A percentile compares a stretch with the other conserved stretches of the same genome.
Evolutionary conservation across 805 yeast species (phyloP).

Genomic region (Hanseniaspora pseudoguilliermondii): DNA sequence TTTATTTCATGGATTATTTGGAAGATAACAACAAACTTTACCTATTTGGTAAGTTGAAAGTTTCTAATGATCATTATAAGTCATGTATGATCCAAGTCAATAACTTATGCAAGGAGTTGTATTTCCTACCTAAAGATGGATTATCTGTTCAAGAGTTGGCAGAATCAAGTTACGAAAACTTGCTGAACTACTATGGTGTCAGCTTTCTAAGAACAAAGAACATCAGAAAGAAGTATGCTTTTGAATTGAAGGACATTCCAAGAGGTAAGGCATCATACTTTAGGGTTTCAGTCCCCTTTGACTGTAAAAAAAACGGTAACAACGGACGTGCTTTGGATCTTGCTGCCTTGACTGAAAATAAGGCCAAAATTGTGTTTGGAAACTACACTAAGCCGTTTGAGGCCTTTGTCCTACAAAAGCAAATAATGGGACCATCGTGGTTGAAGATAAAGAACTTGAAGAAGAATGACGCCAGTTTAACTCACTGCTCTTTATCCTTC

Average conservation of each 20-base stretch:
- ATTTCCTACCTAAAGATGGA: slow-evolving; percentile 59
- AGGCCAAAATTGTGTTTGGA: slow-evolving; percentile 54
- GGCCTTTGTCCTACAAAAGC: slow-evolving; percentile 66
- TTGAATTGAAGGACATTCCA: slow-evolving; percentile 73
- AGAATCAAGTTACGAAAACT: slow-evolving; percentile 58
- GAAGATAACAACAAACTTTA: slow-evolving; percentile 60
- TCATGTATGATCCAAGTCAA: slow-evolving; percentile 69
- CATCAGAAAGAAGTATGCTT: slow-evolving; percentile 68
- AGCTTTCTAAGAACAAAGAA: slow-evolving; percentile 56
- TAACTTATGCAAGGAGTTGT: slow-evolving; percentile 58
- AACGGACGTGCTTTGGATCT: slow-evolving; percentile 46
- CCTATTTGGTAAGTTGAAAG: slow-evolving; percentile 67
- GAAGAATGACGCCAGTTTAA: slow-evolving; percentile 35
- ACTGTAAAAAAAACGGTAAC: slow-evolving; percentile 43
- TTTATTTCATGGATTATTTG: slow-evolving; percentile 84
- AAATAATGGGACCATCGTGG: slow-evolving; percentile 98
- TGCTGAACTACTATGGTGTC: slow-evolving; percentile 51
- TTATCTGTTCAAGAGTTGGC: slow-evolving; percentile 54
- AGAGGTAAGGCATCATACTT: slow-evolving; percentile 58
- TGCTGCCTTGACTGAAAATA: slow-evolving; percentile 59
- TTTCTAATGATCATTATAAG: slow-evolving; percentile 29
- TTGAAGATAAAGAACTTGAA: slow-evolving; percentile 56
- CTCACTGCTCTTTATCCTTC: slow-evolving; percentile 69
- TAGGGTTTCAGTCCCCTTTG: slow-evolving; percentile 62
- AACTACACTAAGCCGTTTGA: slow-evolving; percentile 64